Conservation (phyloP, 2,329 filamentous ascomycete species). For the Diaporthe batatas region DNA sequence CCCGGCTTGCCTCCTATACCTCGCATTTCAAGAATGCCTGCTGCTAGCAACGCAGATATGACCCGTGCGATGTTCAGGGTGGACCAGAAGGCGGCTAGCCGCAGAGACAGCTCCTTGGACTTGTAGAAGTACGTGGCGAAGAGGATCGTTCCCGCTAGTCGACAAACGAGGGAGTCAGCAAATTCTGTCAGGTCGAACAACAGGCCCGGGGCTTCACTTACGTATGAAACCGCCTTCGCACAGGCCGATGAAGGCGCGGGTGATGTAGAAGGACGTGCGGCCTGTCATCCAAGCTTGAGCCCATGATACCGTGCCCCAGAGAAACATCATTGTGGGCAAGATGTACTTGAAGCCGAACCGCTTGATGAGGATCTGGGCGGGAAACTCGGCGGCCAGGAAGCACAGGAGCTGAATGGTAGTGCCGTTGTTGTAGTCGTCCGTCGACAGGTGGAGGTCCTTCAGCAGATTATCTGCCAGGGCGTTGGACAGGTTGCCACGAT, state of each 20-base stretch:
- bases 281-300: constrained; percentile 66
- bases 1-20: constrained; percentile 62
- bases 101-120: constrained; percentile 73
- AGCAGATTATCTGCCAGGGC: constrained; percentile 74
- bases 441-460: constrained; percentile 61
- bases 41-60: constrained; percentile 62
- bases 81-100: constrained; percentile 78
- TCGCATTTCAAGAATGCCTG: constrained; percentile 62
- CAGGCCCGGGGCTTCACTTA: neutral
- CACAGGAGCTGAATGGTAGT: constrained; percentile 68
- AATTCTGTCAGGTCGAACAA: neutral
- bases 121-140: constrained; percentile 82
- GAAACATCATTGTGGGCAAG: constrained; percentile 66
- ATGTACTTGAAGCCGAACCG: constrained; percentile 69
- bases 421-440: constrained; percentile 70
- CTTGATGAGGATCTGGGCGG: constrained; percentile 70
- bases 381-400: constrained; percentile 69
- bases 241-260: constrained; percentile 65
- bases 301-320: constrained; percentile 61
- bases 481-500: constrained; percentile 73
- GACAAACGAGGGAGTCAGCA: neutral
- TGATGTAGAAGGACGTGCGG: constrained; percentile 62
- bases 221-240: constrained; percentile 71
- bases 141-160: constrained; percentile 63
- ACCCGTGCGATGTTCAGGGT: constrained; percentile 59